Conservation (phyloP, 1,139 yeast species). For the Pichia sp. region DNA sequence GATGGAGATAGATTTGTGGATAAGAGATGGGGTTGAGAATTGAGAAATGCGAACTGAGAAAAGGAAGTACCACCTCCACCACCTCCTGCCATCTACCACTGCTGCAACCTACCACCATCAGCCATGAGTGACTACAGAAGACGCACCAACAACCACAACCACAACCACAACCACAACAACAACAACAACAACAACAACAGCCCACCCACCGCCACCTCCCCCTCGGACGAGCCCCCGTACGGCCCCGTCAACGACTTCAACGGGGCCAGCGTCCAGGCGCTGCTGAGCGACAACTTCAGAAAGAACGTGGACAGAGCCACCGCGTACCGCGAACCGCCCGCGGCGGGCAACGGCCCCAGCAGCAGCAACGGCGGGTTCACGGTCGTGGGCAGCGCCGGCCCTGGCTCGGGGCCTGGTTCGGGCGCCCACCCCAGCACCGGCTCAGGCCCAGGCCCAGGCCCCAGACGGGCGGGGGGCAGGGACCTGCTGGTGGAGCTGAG, state of each 20-base stretch:
- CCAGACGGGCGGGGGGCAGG: slow-evolving; percentile 1
- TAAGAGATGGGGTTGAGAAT: background rate
- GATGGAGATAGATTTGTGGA: background rate
- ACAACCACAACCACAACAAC: too few relatives aligned
- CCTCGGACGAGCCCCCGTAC: background rate
- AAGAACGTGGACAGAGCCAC: background rate
- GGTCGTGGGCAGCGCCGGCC: background rate
- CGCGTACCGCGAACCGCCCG: background rate
- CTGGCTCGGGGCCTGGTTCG: background rate
- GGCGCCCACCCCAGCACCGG: background rate
- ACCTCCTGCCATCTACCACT: too few relatives aligned
- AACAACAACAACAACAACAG: background rate
- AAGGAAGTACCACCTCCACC: too few relatives aligned
- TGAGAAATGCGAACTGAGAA: background rate
- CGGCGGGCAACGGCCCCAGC: background rate
- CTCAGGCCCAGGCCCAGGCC: background rate
- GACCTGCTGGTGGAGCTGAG: slow-evolving; percentile 21
- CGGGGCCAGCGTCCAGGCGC: background rate
- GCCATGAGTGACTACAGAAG: background rate
- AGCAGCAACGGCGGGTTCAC: background rate
- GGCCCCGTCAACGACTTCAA: slow-evolving; percentile 1
- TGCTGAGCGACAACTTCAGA: background rate
- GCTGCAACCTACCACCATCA: too few relatives aligned
- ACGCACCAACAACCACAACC: background rate
- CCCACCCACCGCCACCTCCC: background rate